Conservation (phyloP, 371 early-diverging fungal species). For the Saksenaea vasiformis region DNA sequence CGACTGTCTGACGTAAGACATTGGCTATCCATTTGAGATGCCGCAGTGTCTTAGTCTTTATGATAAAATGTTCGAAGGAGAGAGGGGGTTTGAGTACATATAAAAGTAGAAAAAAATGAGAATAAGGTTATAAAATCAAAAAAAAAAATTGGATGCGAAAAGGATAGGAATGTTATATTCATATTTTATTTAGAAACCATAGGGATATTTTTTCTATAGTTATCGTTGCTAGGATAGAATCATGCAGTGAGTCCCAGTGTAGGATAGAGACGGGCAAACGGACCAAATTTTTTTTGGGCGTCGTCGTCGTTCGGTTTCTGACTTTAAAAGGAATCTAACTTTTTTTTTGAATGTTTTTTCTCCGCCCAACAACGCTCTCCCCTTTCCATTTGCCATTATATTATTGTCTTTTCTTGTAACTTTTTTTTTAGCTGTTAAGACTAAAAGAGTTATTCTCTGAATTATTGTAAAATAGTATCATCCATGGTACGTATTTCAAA, state of each 20-base stretch:
- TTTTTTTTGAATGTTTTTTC: neutral
- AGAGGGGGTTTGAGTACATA: no score
- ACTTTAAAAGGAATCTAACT: constrained; percentile 1
- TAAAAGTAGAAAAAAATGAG: no score
- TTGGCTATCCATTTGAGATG: neutral
- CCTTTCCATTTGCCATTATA: neutral
- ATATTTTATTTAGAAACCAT: no score
- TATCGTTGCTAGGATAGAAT: no score
- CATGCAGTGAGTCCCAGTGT: no score
- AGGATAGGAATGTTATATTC: no score
- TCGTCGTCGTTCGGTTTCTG: neutral
- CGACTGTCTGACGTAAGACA: neutral
- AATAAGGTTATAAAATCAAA: no score
- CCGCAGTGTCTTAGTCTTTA: no score
- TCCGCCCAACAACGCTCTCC: neutral
- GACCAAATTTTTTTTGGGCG: neutral
- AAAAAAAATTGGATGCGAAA: no score
- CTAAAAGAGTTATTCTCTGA: neutral
- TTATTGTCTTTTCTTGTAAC: neutral
- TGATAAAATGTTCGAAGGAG: no score
- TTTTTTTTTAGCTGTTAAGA: neutral
- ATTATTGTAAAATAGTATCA: neutral
- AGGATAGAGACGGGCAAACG: neutral
- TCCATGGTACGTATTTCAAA: neutral
- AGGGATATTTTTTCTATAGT: no score